Percentiles rank a stretch among this genome's conserved stretches.
Conservation (phyloP, 768 basidiomycete genomes). For the Baorangia bicolor region DNA sequence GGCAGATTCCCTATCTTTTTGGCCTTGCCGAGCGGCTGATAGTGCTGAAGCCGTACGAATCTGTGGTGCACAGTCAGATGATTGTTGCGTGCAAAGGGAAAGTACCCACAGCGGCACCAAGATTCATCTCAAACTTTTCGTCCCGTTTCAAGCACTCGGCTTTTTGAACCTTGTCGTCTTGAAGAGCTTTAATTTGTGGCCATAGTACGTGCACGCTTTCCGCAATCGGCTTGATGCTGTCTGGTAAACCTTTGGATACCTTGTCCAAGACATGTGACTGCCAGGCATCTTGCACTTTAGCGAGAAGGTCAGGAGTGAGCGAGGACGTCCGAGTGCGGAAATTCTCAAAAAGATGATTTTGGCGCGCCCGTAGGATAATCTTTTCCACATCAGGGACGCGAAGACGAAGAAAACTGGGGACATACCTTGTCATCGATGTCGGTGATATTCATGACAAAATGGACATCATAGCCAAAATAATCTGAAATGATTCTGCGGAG, state of each 20-base stretch:
- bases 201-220: constrained; percentile 57
- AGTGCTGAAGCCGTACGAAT: constrained; percentile 58
- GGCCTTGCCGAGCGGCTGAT: constrained; percentile 45
- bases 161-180: constrained; percentile 61
- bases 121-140: constrained; percentile 92
- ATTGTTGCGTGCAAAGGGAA: constrained; percentile 6
- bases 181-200: constrained; percentile 49
- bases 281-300: constrained; percentile 63
- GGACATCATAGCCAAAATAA: constrained; percentile 96
- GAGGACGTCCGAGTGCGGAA: constrained; percentile 53
- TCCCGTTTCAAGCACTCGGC: constrained; percentile 70
- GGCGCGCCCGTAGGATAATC: constrained; percentile 93
- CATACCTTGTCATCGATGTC: constrained; percentile 98
- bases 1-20: constrained; percentile 44
- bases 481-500: constrained; percentile 77
- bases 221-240: constrained; percentile 42
- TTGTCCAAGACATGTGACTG: constrained; percentile 57
- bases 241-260: constrained; percentile 62
- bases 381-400: constrained; percentile 32
- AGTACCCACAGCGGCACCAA: constrained; percentile 68
- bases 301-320: constrained; percentile 59
- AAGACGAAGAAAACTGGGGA: background rate
- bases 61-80: constrained; percentile 24
- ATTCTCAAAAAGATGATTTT: constrained; percentile 65
- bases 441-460: constrained; percentile 99